Conservation (phyloP, 148 eudicot species). For the Arbutus unedo region DNA sequence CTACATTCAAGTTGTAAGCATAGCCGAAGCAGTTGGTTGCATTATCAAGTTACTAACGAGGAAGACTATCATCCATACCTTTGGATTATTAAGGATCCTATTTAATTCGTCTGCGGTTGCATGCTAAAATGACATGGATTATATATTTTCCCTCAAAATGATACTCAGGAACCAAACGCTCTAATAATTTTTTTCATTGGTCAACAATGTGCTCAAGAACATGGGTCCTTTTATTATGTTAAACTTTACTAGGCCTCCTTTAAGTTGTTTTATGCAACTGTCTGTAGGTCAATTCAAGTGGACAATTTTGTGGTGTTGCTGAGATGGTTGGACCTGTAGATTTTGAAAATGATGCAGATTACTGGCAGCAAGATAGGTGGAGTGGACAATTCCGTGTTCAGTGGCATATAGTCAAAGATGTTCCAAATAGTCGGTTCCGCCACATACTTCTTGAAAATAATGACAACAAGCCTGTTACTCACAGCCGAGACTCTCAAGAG, state of each 20-base stretch:
- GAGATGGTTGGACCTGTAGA: conserved; percentile 90
- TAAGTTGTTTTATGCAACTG: neutral
- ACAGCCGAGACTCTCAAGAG: conserved; percentile 98
- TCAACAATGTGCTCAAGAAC: neutral
- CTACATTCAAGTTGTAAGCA: neutral
- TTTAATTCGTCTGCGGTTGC: too few species aligned
- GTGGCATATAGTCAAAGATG: conserved; percentile 89
- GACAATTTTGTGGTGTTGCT: conserved; percentile 91
- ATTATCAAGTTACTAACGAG: neutral
- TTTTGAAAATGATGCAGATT: conserved; percentile 77
- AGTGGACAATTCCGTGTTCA: conserved; percentile 82
- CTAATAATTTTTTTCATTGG: neutral
- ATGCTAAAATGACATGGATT: too few species aligned
- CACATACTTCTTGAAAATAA: conserved; percentile 89
- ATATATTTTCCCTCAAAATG: neutral
- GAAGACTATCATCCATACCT: too few species aligned
- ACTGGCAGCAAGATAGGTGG: conserved; percentile 99
- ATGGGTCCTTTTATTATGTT: neutral
- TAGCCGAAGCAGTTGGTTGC: conserved; percentile 6
- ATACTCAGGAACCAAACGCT: neutral
- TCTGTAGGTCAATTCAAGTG: conserved; percentile 90
- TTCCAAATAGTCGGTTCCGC: conserved; percentile 73
- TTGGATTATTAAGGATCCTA: too few species aligned
- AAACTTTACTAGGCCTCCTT: neutral
- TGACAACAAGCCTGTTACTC: conserved; percentile 94